Base-by-base conservation (phyloP, 2,329 filamentous ascomycete species). In the Diaporthe eres region DNA sequence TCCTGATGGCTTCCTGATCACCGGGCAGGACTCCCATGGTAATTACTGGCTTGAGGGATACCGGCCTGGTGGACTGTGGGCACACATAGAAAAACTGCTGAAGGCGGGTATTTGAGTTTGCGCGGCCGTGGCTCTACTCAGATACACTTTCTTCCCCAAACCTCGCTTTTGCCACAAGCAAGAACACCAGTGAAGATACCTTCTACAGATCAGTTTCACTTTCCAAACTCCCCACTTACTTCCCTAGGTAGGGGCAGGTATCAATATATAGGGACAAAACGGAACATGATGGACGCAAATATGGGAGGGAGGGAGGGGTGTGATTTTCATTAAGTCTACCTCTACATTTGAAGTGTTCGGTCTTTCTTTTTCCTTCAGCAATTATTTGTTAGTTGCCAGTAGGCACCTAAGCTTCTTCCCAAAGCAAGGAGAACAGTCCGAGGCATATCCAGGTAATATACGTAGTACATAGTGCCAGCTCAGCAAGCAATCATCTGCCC, bases 31-130 rank as follows among this genome's bases (percentile, higher is more conserved):
- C 53, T 61, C 61, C 9, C 73, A 78, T 39, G 81, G 81, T 0
- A 82, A 83, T 74, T 82, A 81, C 55, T 82, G 81, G 81, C 60
- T 81, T 3, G 80, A 77, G 7, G 81, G 79, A 12, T 81, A 79
- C 68, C 77, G 79, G 70, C 75, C 77, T 25, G 79, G 78, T 61
- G 80, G 80, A 1, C 75, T 78, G 22, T 82, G 81, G 81, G 77
- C 57, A 2, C 75, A 77, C 58, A 76, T 81, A 37, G 77, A 81
- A 73, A 75, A 34, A 12, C 2, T 15, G 31, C 25, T 67, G 6
- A 51, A 49, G 44, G 12, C 28, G 19, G 60, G 15, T 28, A 34
- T 67, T 2, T 67, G 5, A 34, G 8, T 13, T 22, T 3, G 39
- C 2, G 13, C 2, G 15, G 2, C 4, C 31, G 4, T 31, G 17